phyloP scores from a whole-genome alignment of 31 red algal genomes.

The Asparagopsis taxiformis region DNA sequence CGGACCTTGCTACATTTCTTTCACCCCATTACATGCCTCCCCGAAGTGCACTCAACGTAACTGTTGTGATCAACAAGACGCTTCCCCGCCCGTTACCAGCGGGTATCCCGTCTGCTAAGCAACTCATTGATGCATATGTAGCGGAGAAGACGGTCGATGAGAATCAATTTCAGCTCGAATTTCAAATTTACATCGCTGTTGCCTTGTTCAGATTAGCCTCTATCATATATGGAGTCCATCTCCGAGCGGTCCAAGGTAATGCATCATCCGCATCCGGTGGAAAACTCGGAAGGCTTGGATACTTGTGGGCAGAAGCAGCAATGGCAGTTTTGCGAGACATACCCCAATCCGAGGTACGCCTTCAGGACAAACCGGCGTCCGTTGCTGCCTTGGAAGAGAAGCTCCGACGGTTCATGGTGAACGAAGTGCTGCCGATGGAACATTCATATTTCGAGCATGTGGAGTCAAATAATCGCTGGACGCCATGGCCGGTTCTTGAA shows the following conservation, averaged over 20 bases:
- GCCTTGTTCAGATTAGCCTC: slow-evolving; percentile 64
- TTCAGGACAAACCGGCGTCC: neutral
- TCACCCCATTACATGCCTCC: slow-evolving; percentile 38
- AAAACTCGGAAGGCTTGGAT: slow-evolving; percentile 13
- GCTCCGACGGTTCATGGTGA: slow-evolving; percentile 47
- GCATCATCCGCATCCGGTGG: slow-evolving; percentile 42
- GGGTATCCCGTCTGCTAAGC: slow-evolving; percentile 45
- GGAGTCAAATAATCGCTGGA: slow-evolving; percentile 38
- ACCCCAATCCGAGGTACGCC: neutral
- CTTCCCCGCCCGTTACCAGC: slow-evolving; percentile 7
- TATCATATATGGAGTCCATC: slow-evolving; percentile 68
- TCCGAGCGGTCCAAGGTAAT: slow-evolving; percentile 67
- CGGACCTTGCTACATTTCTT: slow-evolving; percentile 58
- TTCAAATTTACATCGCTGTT: slow-evolving; percentile 54
- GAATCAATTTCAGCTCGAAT: neutral
- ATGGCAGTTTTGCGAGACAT: slow-evolving; percentile 8
- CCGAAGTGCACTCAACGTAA: neutral
- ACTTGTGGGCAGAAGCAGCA: slow-evolving; percentile 34
- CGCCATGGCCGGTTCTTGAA: slow-evolving; percentile 50
- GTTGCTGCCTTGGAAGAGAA: slow-evolving; percentile 5
- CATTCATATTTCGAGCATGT: slow-evolving; percentile 44
- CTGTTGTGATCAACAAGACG: slow-evolving; percentile 22
- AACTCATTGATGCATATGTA: slow-evolving; percentile 30
- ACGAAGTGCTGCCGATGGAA: slow-evolving; percentile 65
- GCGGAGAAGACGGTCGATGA: neutral